Evolutionary conservation across 140 eudicot species (phyloP), one percentile per base, ranked within the genome.

Genomic region (Flaveria floridana): DNA sequence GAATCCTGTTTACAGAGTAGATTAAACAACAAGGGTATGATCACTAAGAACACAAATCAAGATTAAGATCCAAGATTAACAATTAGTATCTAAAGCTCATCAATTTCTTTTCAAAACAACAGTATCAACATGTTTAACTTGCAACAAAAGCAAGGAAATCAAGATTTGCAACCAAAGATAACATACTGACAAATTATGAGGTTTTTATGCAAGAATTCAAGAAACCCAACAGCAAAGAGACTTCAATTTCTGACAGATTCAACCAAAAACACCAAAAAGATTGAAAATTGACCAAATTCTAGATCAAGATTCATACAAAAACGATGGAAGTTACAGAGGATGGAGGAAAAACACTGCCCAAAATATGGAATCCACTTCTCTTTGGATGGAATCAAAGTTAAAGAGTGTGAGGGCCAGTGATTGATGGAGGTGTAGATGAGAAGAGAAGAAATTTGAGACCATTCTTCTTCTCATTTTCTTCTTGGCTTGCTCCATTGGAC

Each of bases 381-480:
- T 85, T 87, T 78, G 85, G 84, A 80, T 87, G 89, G 88, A 85
- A 88, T 90, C 91, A 80, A 86, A 82, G 93, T 73, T 78, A 72
- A 81, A 78, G 78, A 68, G 55, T 65, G 70, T 80, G 79, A 82
- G 69, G 85, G 83, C 88, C 84, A 79, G 76, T 66, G 76, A 81
- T 71, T 47, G 74, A 83, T 80, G 65, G 78, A 67, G 81, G 47
- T 75, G 44, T 82, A 70, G 81, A 66, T 84, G 82, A 74, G 68
- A 84, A 78, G 63, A 70, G 67, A 42, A 21, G 70, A 77, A 66
- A 84, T n/a, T 68, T 76, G 76, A 82, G 72, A 80, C 25, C 47
- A 74, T 57, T 76, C 34, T 41, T 37, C 77, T 76, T 61, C 66
- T 71, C 77, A 30, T 78, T 82, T 80, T 82, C 82, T 79, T 68